Evolutionary conservation across 208 protist genomes (phyloP), one percentile per base, ranked within the genome.

Genomic region (Wallacemonas sp.): DNA sequence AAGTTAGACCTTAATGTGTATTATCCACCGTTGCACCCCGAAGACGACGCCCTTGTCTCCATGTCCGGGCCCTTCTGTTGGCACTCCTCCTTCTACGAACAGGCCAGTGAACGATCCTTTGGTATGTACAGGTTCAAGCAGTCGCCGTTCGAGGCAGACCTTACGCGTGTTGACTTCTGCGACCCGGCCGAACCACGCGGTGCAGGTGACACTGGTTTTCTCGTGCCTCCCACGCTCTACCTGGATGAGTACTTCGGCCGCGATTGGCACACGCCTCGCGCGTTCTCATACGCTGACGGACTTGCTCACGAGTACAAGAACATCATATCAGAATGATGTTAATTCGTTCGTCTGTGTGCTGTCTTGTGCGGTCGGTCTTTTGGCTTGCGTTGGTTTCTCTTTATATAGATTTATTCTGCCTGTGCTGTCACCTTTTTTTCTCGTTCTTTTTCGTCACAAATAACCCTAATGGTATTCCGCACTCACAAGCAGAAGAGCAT

Each of bases 91-190:
- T 84, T 91, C 60, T 97, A 95, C 54, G 89, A 90, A 45, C 34
- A 75, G 14, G 71, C 88, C 1, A 55, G 27, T 1, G 12, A 62
- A 14, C 82, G 92, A 9, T 27, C 42, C 4, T 82, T 93, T 51
- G 65, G 74, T 6, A 97, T 95, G 89, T 97, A 97, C 61, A 82
- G 92, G 33, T 95, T 94, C 61, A 60, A 59, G 12, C 85, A 97
- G 47, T 28, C 42, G 3, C 78, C 85, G 0, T 94, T 93, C 51
- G 59, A 46, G 11, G 19, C 65, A 2, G 24, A 62, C 24, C 66
- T 94, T 14, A 31, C 66, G 8, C 26, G 36, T 5, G 21, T 73
- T 9, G 36, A 64, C 0, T 93, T 96, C 56, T 96, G 84, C 51
- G 75, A 34, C 1, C 44, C 26, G n/a, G 62, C 30, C 26, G 21